Base-by-base conservation (phyloP, 148 eudicot species). In the Tetragonia tetragonoides region DNA sequence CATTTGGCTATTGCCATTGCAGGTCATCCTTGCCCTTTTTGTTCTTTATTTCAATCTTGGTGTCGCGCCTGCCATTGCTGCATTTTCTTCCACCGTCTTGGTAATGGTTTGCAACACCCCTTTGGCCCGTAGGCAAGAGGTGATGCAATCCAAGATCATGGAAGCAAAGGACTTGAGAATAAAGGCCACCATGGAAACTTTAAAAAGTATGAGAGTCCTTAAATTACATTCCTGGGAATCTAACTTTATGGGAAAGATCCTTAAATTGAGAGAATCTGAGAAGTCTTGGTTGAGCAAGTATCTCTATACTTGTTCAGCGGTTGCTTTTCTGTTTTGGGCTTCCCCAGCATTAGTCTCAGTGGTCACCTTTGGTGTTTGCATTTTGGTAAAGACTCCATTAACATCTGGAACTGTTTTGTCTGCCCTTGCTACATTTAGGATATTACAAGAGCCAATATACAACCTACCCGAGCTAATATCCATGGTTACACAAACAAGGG, bases 181-280 rank as follows among this genome's bases (percentile, higher is more conserved):
- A 21, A 95, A 95, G 79, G 85, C 96, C 59, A 95, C 98, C 70
- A 85, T 87, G 9, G 97, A 95, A 86, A 85, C 88, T 40, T 68
- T 95, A 37, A 92, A 89, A 86, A 92, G 91, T 82, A 95, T 95
- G 92, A 86, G 93, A 83, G 96, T 95, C 57, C 82, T 95, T 62
- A 95, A 95, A 72, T 75, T 92, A 80, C 96, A 95, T 85, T 88
- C 98, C 1, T 95, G 98, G 98, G 98, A 95, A 49, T 62, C 87
- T 54, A 82, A 68, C 17, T 92, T 92, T 53, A 63, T 86, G 81
- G 80, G 86, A 34, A 92, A 85, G 76, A 84, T 95, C 24, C 82
- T 88, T 40, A 77, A 85, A 18, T 77, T 89, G 23, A 85, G 97
- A 70, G 96, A 92, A 75, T 76, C 54, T 7, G 98, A 95, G 83